phyloP scores from a whole-genome alignment of 2,329 filamentous ascomycete genomes.

The Grosmannia clavigera region DNA sequence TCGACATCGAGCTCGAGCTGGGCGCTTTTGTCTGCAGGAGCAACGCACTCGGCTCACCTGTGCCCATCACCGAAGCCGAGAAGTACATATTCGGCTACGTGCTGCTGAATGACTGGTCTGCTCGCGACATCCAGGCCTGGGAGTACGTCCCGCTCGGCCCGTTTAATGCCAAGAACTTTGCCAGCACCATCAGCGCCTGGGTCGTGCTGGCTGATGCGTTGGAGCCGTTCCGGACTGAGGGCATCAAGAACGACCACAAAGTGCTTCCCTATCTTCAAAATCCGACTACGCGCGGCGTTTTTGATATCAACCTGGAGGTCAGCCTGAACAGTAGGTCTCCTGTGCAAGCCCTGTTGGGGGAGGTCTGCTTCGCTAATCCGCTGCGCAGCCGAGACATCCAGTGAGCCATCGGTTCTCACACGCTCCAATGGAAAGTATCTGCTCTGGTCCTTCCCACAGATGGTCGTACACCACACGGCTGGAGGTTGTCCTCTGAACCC shows the following conservation, averaged over 20 bases:
- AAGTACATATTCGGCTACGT: conserved; percentile 69
- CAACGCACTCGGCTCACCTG: conserved; percentile 51
- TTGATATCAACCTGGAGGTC: conserved; percentile 13
- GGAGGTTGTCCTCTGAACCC: conserved; percentile 63
- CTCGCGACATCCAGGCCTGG: conserved; percentile 71
- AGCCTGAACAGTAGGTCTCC: neutral
- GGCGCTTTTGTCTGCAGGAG: conserved; percentile 59
- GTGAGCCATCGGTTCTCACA: conserved; percentile 40
- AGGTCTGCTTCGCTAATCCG: neutral
- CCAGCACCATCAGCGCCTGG: conserved; percentile 66
- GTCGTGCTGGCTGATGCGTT: conserved; percentile 66
- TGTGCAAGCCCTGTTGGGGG: neutral
- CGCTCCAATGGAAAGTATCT: conserved; percentile 48
- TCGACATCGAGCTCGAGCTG: conserved; percentile 73
- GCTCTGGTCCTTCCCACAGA: conserved; percentile 72
- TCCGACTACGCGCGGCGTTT: conserved; percentile 35
- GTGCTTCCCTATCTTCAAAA: conserved; percentile 43
- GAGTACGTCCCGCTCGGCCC: conserved; percentile 74
- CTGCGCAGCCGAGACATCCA: conserved; percentile 27
- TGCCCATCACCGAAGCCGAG: conserved; percentile 52
- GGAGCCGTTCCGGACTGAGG: conserved; percentile 34
- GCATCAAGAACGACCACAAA: conserved; percentile 20
- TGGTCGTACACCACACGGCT: conserved; percentile 70
- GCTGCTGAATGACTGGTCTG: conserved; percentile 79
- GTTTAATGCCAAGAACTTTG: conserved; percentile 78